Conservation (phyloP, 768 basidiomycete species). For the Terana coerulea region DNA sequence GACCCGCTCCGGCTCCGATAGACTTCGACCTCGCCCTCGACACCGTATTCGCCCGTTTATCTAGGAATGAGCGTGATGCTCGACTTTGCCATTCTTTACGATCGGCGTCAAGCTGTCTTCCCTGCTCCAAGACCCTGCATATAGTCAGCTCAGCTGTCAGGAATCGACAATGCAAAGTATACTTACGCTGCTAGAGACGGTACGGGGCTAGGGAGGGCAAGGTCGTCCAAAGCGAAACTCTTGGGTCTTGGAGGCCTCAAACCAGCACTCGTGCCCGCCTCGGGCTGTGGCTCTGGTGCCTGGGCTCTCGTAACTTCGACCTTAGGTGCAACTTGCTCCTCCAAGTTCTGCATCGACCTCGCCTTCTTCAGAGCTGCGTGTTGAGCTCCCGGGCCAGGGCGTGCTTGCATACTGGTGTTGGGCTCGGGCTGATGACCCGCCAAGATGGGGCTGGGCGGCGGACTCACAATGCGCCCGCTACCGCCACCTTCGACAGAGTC, state of each 20-base stretch:
- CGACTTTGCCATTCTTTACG: conserved; percentile 64
- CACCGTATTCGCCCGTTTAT: conserved; percentile 56
- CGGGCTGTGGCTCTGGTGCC: not conserved
- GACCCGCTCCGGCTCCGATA: conserved; percentile 25
- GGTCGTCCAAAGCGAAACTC: conserved; percentile 58
- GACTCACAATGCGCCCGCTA: conserved; percentile 41
- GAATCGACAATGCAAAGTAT: not conserved
- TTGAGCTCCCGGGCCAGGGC: not conserved
- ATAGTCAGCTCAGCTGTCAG: not conserved
- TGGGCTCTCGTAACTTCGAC: not conserved
- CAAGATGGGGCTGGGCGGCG: conserved; percentile 30
- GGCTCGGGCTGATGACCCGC: not conserved
- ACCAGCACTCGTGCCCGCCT: not conserved
- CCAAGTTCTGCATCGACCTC: conserved; percentile 32
- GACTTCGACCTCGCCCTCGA: conserved; percentile 65
- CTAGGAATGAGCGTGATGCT: conserved; percentile 61
- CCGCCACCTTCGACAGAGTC: conserved; percentile 23
- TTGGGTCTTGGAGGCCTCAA: conserved; percentile 41
- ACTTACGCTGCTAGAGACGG: conserved; percentile 51
- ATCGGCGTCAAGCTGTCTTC: conserved; percentile 54
- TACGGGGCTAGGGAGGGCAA: conserved; percentile 54
- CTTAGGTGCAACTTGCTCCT: conserved; percentile 3
- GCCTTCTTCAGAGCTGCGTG: conserved; percentile 18
- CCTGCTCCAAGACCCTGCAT: conserved; percentile 63
- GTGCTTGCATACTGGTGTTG: conserved; percentile 2